A percentile compares a stretch with the other conserved stretches of the same genome.
Evolutionary conservation across 2,329 filamentous ascomycete species (phyloP).

Genomic region (Pyrenophora teres): DNA sequence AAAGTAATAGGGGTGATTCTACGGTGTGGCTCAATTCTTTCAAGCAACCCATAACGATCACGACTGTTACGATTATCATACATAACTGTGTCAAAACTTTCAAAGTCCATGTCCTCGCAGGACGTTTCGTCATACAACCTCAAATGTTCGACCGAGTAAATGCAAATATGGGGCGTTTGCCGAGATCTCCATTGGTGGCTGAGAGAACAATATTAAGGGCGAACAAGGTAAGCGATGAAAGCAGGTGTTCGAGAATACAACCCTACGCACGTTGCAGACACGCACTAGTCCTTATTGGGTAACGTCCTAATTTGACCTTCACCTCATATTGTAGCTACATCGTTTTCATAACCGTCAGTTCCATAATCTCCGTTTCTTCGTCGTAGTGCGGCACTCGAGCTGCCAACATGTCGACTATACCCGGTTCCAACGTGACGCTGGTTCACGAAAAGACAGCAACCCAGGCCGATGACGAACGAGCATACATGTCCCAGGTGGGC

Average conservation of each 20-base stretch:
- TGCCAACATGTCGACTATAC: slow-evolving; percentile 20
- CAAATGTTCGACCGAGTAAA: neutral
- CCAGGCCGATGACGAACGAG: slow-evolving; percentile 26
- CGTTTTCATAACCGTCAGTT: slow-evolving; percentile 3
- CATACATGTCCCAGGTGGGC: slow-evolving; percentile 26
- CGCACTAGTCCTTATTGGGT: slow-evolving; percentile 24
- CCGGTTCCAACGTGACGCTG: slow-evolving; percentile 13
- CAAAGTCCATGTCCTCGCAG: too few species aligned
- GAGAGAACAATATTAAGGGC: slow-evolving; percentile 45
- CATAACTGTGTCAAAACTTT: too few species aligned
- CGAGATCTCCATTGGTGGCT: slow-evolving; percentile 1
- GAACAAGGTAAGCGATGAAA: slow-evolving; percentile 30
- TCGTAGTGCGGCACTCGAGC: neutral
- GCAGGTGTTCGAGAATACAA: slow-evolving; percentile 6
- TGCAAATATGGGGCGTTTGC: neutral
- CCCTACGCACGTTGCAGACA: slow-evolving; percentile 1
- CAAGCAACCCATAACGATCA: too few species aligned
- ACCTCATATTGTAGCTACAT: slow-evolving; percentile 8
- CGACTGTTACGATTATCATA: too few species aligned
- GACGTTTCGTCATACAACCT: neutral
- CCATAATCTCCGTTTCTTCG: neutral
- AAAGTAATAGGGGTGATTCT: neutral
- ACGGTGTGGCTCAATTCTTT: too few species aligned
- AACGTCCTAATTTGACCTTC: slow-evolving; percentile 20
- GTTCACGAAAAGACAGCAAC: slow-evolving; percentile 18